A percentile compares a stretch with the other conserved stretches of the same genome.
Conservation (phyloP, 1,139 yeast species). For the Pichia sp. region DNA sequence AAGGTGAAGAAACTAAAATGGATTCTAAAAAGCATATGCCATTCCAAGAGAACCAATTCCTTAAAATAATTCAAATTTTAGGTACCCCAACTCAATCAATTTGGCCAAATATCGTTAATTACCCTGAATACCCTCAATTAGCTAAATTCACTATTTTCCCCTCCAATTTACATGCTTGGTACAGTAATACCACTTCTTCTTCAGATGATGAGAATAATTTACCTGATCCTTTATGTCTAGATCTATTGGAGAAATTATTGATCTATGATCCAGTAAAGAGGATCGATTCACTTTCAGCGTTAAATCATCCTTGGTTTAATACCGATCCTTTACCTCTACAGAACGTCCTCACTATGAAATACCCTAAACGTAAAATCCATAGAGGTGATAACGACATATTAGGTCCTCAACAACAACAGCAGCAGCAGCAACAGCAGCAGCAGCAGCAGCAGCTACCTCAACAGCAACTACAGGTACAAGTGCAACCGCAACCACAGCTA, state of each 20-base stretch:
- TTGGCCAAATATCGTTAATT: constrained; percentile 74
- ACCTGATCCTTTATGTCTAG: constrained; percentile 64
- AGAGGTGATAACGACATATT: constrained; percentile 35
- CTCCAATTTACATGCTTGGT: constrained; percentile 74
- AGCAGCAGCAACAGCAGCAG: not conserved
- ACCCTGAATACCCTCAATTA: constrained; percentile 75
- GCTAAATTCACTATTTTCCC: constrained; percentile 60
- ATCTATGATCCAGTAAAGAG: constrained; percentile 82
- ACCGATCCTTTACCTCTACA: constrained; percentile 55
- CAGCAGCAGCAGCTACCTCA: not conserved
- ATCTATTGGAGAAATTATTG: constrained; percentile 55
- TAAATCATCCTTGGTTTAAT: constrained; percentile 73
- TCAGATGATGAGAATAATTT: too few species aligned
- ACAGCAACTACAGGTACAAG: not conserved
- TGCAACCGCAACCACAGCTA: not conserved
- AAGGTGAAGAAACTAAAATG: constrained; percentile 96
- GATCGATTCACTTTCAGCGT: constrained; percentile 65
- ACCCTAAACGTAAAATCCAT: constrained; percentile 67
- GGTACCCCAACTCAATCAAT: constrained; percentile 74
- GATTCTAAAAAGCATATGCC: constrained; percentile 90
- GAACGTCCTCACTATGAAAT: constrained; percentile 64
- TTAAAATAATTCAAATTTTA: constrained; percentile 79
- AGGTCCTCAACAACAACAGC: not conserved
- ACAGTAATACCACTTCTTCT: too few species aligned
- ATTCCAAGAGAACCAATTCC: constrained; percentile 86